Evolutionary conservation across 805 yeast species (phyloP), one percentile per base, ranked within the genome.

Genomic region (Pichia nanzhaoensis): DNA sequence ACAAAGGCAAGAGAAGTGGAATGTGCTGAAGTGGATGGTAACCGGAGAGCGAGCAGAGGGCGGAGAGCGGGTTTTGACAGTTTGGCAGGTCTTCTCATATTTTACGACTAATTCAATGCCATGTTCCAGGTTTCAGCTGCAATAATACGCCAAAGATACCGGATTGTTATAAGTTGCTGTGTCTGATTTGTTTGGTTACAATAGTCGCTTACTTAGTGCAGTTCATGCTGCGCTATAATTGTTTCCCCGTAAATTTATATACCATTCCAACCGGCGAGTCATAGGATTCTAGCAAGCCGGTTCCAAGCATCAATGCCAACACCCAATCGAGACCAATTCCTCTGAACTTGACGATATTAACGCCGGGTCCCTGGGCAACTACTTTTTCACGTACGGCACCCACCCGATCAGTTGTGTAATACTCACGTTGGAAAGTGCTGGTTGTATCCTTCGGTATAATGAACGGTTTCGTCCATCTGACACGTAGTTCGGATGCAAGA

Each of bases 151-250:
- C n/a, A n/a, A n/a, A n/a, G n/a, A n/a, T n/a, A n/a, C n/a, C n/a
- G n/a, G n/a, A n/a, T n/a, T n/a, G n/a, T n/a, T n/a, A n/a, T n/a
- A n/a, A n/a, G n/a, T n/a, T n/a, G n/a, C n/a, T n/a, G n/a, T n/a
- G n/a, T n/a, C n/a, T n/a, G n/a, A n/a, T n/a, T n/a, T n/a, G n/a
- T n/a, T n/a, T n/a, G n/a, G n/a, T n/a, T n/a, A n/a, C n/a, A n/a
- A n/a, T n/a, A 24, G 7, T 24, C 12, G 12, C 12, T 24, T 24
- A 24, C 12, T 24, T 24, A 8, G 7, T 8, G 30, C 30, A 24
- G 12, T 8, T 8, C 7, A 8, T 24, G 24, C 2, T 55, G 54
- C 6, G 78, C 76, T 1, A 56, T 71, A 30, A 46, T 18, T 4
- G 24, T 30, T 46, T 46, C 3, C 48, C 48, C 4, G 48, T 41